These are phyloP conservation scores for Alternaria atra DNA, from an alignment of 2,329 filamentous ascomycete genomes.

Conservation along the genomic window DNA sequence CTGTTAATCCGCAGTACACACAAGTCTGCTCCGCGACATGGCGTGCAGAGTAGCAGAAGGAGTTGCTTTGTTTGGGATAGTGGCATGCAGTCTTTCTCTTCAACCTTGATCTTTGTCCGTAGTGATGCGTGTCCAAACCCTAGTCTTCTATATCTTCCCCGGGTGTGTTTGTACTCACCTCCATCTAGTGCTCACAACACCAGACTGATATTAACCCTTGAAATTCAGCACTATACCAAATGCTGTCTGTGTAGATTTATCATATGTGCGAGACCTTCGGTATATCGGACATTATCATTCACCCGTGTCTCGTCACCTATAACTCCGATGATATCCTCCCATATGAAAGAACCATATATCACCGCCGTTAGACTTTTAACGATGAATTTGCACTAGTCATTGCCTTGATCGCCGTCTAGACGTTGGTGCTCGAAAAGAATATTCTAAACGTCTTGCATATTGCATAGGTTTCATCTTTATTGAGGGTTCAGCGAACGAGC, in stretches of 20 bases:
- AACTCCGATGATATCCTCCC: no score
- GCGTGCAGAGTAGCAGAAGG: constrained; percentile 30
- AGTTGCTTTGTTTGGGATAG: constrained; percentile 34
- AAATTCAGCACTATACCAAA: no score
- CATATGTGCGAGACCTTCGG: no score
- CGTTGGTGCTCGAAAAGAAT: no score
- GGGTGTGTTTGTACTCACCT: no score
- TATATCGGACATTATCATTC: background rate
- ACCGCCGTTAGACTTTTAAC: no score
- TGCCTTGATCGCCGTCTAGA: no score
- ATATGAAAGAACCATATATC: no score
- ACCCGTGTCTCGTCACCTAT: background rate
- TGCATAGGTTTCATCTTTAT: background rate
- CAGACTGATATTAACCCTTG: background rate
- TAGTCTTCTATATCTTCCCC: background rate
- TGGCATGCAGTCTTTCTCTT: constrained; percentile 43
- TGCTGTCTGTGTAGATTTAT: no score
- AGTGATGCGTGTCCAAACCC: constrained; percentile 6
- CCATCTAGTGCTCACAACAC: background rate
- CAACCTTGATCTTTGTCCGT: constrained; percentile 33
- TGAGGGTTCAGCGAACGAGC: background rate
- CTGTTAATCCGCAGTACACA: constrained; percentile 46
- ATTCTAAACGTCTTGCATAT: background rate
- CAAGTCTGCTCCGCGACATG: constrained; percentile 30
- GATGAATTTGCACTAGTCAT: no score